Evolutionary conservation across 2,329 filamentous ascomycete genomes (phyloP).

Genomic region (Colletotrichum eremochloae): DNA sequence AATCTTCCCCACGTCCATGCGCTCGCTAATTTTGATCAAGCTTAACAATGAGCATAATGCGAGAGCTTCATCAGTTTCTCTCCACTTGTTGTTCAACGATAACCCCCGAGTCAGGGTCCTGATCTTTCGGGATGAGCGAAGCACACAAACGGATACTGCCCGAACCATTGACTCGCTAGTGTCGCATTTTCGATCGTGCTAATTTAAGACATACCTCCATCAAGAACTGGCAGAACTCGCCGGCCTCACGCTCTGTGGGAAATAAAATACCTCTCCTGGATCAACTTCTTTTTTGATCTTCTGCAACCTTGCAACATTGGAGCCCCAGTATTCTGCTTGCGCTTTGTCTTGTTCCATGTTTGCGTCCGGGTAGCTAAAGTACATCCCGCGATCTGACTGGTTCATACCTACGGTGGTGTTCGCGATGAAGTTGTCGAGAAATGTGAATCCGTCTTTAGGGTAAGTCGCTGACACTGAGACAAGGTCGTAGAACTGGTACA

Average conservation of each 20-base stretch:
- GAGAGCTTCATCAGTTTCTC: background rate
- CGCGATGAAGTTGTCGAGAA: slow-evolving; percentile 52
- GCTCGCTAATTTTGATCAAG: too few relatives aligned
- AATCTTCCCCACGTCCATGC: background rate
- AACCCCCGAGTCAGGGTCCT: slow-evolving; percentile 7
- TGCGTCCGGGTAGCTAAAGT: slow-evolving; percentile 58
- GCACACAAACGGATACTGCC: background rate
- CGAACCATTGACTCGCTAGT: background rate
- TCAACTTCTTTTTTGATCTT: slow-evolving; percentile 54
- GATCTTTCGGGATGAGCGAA: background rate
- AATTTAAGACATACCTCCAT: too few relatives aligned
- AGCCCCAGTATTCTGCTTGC: slow-evolving; percentile 54
- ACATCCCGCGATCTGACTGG: slow-evolving; percentile 53
- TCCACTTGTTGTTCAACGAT: background rate
- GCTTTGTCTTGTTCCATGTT: slow-evolving; percentile 51
- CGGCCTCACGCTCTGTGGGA: slow-evolving; percentile 52
- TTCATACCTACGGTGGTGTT: slow-evolving; percentile 50
- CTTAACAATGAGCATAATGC: background rate
- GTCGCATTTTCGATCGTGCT: too few relatives aligned
- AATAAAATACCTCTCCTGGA: slow-evolving; percentile 55
- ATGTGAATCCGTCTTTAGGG: slow-evolving; percentile 51
- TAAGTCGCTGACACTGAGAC: slow-evolving; percentile 48
- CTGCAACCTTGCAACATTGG: slow-evolving; percentile 50
- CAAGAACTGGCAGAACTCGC: background rate
- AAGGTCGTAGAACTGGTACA: slow-evolving; percentile 62